Evolutionary conservation across 176 grass and related monocot species (phyloP).

Genomic region (Lolium rigidum): DNA sequence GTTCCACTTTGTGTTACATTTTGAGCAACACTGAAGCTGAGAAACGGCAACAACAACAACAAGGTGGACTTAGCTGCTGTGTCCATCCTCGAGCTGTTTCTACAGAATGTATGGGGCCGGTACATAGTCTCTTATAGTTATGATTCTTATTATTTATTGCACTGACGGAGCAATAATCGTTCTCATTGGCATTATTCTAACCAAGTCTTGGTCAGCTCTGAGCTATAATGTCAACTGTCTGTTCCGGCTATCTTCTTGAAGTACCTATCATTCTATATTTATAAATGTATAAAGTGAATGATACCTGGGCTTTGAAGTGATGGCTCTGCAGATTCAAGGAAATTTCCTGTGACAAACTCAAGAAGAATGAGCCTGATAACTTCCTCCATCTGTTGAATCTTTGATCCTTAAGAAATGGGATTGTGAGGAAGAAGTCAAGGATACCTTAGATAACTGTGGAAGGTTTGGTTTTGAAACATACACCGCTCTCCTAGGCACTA

Average conservation of each 20-base stretch:
- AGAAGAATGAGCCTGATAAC: background rate
- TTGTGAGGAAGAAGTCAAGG: slow-evolving; percentile 5
- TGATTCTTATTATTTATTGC: background rate
- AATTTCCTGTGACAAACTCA: background rate
- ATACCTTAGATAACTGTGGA: background rate
- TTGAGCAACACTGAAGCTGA: background rate
- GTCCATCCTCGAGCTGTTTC: slow-evolving; percentile 10
- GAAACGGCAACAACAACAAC: background rate
- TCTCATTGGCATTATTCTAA: slow-evolving; percentile 17
- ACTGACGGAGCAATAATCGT: background rate
- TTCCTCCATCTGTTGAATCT: background rate
- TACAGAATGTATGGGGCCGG: background rate
- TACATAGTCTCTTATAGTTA: background rate
- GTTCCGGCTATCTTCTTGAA: background rate
- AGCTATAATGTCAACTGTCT: background rate
- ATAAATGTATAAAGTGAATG: background rate
- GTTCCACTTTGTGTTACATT: background rate
- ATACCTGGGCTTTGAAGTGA: slow-evolving; percentile 27
- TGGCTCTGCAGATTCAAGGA: slow-evolving; percentile 10
- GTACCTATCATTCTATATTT: background rate
- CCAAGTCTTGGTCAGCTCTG: slow-evolving; percentile 4
- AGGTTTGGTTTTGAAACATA: background rate
- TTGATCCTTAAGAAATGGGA: background rate
- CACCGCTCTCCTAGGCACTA: background rate
- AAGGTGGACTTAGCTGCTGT: background rate